Conservation (phyloP, 768 basidiomycete genomes). For the Kwoniella bestiolae region DNA sequence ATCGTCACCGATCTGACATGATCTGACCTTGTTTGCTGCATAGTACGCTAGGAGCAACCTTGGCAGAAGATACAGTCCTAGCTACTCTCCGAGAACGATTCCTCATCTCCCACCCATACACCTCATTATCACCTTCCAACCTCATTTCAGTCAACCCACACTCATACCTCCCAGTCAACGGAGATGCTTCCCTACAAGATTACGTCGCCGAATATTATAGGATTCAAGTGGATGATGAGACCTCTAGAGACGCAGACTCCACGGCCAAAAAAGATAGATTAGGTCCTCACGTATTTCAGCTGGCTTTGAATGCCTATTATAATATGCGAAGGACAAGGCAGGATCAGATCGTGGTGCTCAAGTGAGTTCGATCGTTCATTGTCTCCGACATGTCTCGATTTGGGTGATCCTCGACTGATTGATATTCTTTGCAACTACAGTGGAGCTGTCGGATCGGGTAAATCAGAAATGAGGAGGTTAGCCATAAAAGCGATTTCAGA, state of each 20-base stretch:
- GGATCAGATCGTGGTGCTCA: conserved; percentile 87
- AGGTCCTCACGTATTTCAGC: conserved; percentile 85
- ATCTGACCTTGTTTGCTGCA: neutral
- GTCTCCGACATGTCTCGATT: neutral
- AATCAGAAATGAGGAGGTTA: conserved; percentile 87
- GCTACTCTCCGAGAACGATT: conserved; percentile 57
- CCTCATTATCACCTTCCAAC: conserved; percentile 61
- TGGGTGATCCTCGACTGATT: neutral
- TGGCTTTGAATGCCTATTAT: conserved; percentile 89
- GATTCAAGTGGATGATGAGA: conserved; percentile 59
- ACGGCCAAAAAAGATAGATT: conserved; percentile 61
- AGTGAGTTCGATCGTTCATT: conserved; percentile 62
- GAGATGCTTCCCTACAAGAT: conserved; percentile 80
- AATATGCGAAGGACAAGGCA: conserved; percentile 92
- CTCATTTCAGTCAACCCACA: conserved; percentile 91
- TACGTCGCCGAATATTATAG: conserved; percentile 86
- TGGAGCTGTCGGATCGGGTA: conserved; percentile 90
- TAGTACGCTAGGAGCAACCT: conserved; percentile 28
- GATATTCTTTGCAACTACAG: conserved; percentile 58
- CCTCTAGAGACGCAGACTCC: conserved; percentile 55
- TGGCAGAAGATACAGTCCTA: conserved; percentile 55
- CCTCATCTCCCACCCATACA: conserved; percentile 54
- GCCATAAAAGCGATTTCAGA: conserved; percentile 91
- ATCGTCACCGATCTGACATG: neutral
- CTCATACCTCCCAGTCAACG: conserved; percentile 81